Evolutionary conservation across 2,329 filamentous ascomycete genomes (phyloP).

Genomic region (Blastomyces silverae): DNA sequence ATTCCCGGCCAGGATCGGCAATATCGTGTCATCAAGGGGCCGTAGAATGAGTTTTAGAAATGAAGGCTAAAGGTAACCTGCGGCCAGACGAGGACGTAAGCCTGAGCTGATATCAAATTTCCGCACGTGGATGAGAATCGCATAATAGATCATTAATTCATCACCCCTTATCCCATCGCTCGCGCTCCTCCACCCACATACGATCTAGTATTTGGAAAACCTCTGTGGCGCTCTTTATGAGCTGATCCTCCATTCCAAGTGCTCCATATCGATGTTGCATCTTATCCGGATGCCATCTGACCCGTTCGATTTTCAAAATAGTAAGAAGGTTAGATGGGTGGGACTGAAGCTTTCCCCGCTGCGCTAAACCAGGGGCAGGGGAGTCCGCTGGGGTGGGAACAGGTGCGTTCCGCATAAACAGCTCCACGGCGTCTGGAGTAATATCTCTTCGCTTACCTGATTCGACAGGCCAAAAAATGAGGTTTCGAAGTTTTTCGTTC

Average conservation of each 20-base stretch:
- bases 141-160: not conserved
- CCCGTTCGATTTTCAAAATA: constrained; percentile 71
- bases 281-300: constrained; percentile 97
- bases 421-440: constrained; percentile 54
- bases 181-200: constrained; percentile 62
- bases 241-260: constrained; percentile 58
- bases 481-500: constrained; percentile 30
- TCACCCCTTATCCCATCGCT: constrained; percentile 19
- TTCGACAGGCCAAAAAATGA: constrained; percentile 67
- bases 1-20: no score
- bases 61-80: no score
- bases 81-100: not conserved
- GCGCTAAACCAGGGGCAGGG: not conserved
- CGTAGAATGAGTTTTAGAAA: no score
- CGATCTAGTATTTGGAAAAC: constrained; percentile 86
- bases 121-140: not conserved
- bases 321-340: constrained; percentile 36
- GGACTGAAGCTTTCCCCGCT: not conserved
- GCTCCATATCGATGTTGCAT: constrained; percentile 81
- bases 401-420: constrained; percentile 60
- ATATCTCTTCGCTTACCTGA: constrained; percentile 54
- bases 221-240: constrained; percentile 74
- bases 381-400: constrained; percentile 17
- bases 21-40: no score
- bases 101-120: not conserved